These are phyloP conservation scores for Zygoascus sp. DNA, from an alignment of 1,139 yeast genomes.

Conservation along the genomic window DNA sequence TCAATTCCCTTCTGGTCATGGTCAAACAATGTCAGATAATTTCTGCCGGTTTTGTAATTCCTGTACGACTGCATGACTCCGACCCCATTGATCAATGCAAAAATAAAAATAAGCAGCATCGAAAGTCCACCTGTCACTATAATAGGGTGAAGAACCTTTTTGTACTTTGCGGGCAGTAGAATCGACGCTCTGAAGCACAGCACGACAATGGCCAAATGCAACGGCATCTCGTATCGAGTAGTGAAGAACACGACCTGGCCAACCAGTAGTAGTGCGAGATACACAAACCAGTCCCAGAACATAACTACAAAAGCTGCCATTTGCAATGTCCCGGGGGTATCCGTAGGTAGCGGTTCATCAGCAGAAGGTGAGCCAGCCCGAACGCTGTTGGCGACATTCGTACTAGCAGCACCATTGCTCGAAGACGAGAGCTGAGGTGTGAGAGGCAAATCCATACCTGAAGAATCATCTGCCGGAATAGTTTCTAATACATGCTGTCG, in stretches of 20 bases:
- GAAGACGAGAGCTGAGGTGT: too few species aligned
- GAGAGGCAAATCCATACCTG: too few species aligned
- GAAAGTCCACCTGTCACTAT: slow-evolving; percentile 58
- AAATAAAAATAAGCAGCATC: slow-evolving; percentile 58
- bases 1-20: slow-evolving; percentile 35
- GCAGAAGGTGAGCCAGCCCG: neutral
- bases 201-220: slow-evolving; percentile 58
- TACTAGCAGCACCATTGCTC: too few species aligned
- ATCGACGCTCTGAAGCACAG: slow-evolving; percentile 52
- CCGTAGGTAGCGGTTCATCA: neutral
- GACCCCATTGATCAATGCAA: slow-evolving; percentile 46
- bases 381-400: too few species aligned
- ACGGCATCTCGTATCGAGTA: slow-evolving; percentile 54
- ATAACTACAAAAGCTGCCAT: slow-evolving; percentile 42
- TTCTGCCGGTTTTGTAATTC: slow-evolving; percentile 65
- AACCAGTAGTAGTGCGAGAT: slow-evolving; percentile 43
- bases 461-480: neutral
- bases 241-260: slow-evolving; percentile 43
- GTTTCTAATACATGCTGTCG: neutral
- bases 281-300: slow-evolving; percentile 56
- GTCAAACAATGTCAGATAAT: slow-evolving; percentile 55
- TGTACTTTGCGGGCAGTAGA: slow-evolving; percentile 46
- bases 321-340: neutral
- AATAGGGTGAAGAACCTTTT: slow-evolving; percentile 63
- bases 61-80: slow-evolving; percentile 48